Conservation (phyloP, 2,329 filamentous ascomycete genomes). For the Cercospora zeina region DNA sequence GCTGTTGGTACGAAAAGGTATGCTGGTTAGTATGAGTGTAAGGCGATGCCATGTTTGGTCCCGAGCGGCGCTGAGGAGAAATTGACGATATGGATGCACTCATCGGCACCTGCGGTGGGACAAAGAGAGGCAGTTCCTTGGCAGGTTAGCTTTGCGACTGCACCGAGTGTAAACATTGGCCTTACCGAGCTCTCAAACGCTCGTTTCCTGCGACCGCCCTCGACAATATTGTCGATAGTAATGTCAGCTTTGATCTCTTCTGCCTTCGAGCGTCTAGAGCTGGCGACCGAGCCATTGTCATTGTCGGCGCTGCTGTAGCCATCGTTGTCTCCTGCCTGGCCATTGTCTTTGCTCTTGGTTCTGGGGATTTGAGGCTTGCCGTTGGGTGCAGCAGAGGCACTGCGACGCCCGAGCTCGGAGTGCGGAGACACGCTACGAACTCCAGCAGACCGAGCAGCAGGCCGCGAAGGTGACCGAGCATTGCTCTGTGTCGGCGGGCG, state of each 20-base stretch:
- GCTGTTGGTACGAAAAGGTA: slow-evolving; percentile 73
- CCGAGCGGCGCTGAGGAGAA: slow-evolving; percentile 80
- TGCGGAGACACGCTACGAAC: slow-evolving; percentile 78
- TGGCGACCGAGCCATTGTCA: slow-evolving; percentile 69
- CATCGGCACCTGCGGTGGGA: slow-evolving; percentile 88
- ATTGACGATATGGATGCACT: slow-evolving; percentile 97
- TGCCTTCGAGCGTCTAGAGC: slow-evolving; percentile 71
- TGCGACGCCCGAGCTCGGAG: slow-evolving; percentile 69
- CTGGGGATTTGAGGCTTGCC: slow-evolving; percentile 57
- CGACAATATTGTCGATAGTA: slow-evolving; percentile 96
- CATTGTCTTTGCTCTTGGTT: slow-evolving; percentile 55
- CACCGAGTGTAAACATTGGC: slow-evolving; percentile 30
- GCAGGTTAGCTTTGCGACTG: slow-evolving; percentile 19
- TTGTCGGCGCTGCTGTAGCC: slow-evolving; percentile 88
- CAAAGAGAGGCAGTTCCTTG: slow-evolving; percentile 93
- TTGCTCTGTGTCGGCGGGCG: slow-evolving; percentile 60
- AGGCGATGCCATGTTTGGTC: slow-evolving; percentile 70
- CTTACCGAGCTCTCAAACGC: slow-evolving; percentile 96
- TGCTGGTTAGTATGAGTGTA: slow-evolving; percentile 76
- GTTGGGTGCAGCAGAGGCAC: slow-evolving; percentile 70
- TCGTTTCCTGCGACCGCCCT: slow-evolving; percentile 91
- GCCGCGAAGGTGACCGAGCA: slow-evolving; percentile 64
- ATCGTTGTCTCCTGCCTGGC: slow-evolving; percentile 58
- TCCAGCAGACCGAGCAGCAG: slow-evolving; percentile 68
- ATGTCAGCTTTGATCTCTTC: slow-evolving; percentile 96